phyloP scores from a whole-genome alignment of 805 yeast genomes.

The Yamadazyma sp. region DNA sequence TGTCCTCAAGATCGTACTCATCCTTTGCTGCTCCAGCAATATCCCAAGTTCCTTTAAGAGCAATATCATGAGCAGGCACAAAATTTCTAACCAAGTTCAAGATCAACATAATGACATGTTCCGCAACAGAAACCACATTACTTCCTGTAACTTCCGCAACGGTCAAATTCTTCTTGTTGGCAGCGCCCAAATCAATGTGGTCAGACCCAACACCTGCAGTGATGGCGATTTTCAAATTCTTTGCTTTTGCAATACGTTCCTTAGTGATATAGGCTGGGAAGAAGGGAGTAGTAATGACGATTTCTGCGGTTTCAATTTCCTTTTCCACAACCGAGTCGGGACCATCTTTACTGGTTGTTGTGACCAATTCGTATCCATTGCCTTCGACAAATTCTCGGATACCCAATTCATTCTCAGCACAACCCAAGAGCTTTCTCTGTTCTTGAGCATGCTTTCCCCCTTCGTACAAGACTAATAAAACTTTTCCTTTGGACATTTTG shows the following conservation, averaged over 20 bases:
- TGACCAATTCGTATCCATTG: constrained; percentile 64
- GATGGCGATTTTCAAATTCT: constrained; percentile 64
- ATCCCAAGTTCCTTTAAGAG: constrained; percentile 64
- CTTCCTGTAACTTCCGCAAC: constrained; percentile 84
- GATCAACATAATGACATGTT: constrained; percentile 75
- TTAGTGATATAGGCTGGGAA: constrained; percentile 74
- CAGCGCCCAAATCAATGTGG: constrained; percentile 71
- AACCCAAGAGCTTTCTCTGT: constrained; percentile 63
- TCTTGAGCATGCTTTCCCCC: constrained; percentile 60
- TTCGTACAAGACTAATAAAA: constrained; percentile 57
- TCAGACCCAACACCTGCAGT: constrained; percentile 89
- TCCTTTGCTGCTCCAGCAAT: constrained; percentile 75
- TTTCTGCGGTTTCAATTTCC: constrained; percentile 68
- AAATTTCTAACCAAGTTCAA: constrained; percentile 71
- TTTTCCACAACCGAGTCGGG: constrained; percentile 57
- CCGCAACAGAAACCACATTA: constrained; percentile 78
- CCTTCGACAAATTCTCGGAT: constrained; percentile 60
- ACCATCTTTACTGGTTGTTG: constrained; percentile 72
- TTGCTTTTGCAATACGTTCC: constrained; percentile 67
- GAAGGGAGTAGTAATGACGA: constrained; percentile 80
- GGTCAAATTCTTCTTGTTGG: constrained; percentile 60
- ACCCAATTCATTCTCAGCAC: constrained; percentile 76
- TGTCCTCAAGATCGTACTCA: constrained; percentile 72
- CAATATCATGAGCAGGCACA: constrained; percentile 75
- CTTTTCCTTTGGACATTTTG: constrained; percentile 32